Evolutionary conservation across 345 rosid species (phyloP).

Genomic region (Gossypium anomalum): DNA sequence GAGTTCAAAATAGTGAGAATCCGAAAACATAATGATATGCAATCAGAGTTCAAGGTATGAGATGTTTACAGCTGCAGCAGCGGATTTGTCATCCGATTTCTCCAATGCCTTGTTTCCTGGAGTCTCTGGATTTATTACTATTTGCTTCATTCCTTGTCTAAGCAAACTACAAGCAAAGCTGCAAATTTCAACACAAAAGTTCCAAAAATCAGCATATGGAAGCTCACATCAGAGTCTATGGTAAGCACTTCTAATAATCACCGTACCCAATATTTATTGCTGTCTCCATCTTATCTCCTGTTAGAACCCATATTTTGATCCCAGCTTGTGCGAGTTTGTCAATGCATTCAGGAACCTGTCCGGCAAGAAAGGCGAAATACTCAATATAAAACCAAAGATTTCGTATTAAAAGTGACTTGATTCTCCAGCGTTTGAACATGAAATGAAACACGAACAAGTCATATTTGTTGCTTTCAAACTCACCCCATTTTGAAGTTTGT

Average conservation of each 20-base stretch:
- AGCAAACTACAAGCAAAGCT: constrained; percentile 96
- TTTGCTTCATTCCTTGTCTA: constrained; percentile 88
- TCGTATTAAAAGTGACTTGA: constrained; percentile 6
- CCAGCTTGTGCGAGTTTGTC: constrained; percentile 98
- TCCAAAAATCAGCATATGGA: constrained; percentile 18
- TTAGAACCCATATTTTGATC: constrained; percentile 91
- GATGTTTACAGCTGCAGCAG: constrained; percentile 43
- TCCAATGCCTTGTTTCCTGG: constrained; percentile 60
- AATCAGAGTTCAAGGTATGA: not conserved
- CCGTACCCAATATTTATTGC: constrained; percentile 91
- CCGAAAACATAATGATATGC: not conserved
- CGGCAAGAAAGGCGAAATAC: constrained; percentile 5
- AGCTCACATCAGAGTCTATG: not conserved
- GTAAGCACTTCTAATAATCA: not conserved
- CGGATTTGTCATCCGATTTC: constrained; percentile 68
- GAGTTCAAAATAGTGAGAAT: not conserved
- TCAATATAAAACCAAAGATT: not conserved
- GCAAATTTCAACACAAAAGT: constrained; percentile 27
- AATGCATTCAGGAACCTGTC: constrained; percentile 97
- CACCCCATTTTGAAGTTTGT: constrained; percentile 96
- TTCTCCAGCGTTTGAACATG: not conserved
- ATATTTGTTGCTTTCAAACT: constrained; percentile 17
- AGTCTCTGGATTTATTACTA: constrained; percentile 76
- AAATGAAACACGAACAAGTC: not conserved
- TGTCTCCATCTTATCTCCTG: constrained; percentile 99